Base-by-base conservation (phyloP, 2,329 filamentous ascomycete genomes). In the Ophiocordyceps polyrhachis-furcata region DNA sequence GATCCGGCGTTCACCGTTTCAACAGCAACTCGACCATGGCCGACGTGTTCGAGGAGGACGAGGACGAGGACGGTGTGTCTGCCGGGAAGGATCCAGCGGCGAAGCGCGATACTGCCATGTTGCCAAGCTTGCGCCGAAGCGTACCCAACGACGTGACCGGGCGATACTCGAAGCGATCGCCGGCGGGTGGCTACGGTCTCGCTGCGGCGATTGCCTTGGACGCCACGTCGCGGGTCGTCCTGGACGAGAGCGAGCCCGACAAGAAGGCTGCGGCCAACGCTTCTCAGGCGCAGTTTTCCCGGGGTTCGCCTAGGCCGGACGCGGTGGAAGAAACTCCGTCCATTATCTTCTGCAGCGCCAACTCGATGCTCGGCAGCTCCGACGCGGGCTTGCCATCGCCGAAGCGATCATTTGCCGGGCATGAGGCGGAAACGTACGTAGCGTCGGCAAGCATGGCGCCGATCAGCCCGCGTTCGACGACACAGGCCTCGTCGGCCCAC, bases 21-120 rank as follows among this genome's bases (percentile, higher is more conserved):
- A 73, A 71, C 37, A 81, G 77, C 57, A 76, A 74, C 51, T 78
- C 80, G 0, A 80, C 80, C 0, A 88, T 91, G 83, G 83, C 80
- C 0, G 84, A 89, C 56, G 84, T 91, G 1, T 91, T 89, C 50
- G 84, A 91, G 56, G 84, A 89, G 53, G 83, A 88, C 25, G 83
- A 87, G 50, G 80, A 84, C 53, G 71, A 74, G 3, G 65, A 69
- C 1, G 65, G 67, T 3, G n/a, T 15, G 14, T 12, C 20, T 23
- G 19, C 11, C 21, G 21, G 13, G 17, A 41, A 41, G 20, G 35
- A 38, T n/a, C n/a, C 19, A 19, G 35, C n/a, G n/a, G n/a, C n/a
- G 15, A 38, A 11, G 15, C 35, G 35, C n/a, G 35, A 38, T 9
- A 38, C 5, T 11, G 35, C 4, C 15, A 4, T 9, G n/a, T 11